Conservation (phyloP, 257 asterid species). For the Ilex aquifolium region DNA sequence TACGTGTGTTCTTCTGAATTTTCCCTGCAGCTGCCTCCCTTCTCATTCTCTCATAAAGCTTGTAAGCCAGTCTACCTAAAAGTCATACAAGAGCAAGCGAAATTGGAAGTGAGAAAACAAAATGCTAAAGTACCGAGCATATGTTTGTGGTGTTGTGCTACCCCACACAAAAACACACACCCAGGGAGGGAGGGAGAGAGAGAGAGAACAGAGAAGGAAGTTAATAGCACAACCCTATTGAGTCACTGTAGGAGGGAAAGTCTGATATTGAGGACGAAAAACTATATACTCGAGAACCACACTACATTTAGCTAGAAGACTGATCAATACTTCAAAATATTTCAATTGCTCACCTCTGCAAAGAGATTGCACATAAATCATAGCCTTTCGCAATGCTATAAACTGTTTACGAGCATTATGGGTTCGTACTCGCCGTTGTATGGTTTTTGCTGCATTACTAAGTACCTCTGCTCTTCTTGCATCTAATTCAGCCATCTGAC, state of each 20-base stretch:
- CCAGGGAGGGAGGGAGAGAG: too few species aligned
- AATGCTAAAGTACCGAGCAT: neutral
- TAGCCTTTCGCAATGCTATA: slow-evolving; percentile 52
- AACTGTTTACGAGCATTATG: slow-evolving; percentile 75
- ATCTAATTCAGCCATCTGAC: slow-evolving; percentile 98
- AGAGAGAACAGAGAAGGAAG: too few species aligned
- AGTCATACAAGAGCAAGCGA: slow-evolving; percentile 18
- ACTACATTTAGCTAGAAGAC: neutral
- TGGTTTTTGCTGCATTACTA: slow-evolving; percentile 67
- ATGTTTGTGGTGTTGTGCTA: neutral
- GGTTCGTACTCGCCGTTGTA: slow-evolving; percentile 77
- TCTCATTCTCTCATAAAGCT: slow-evolving; percentile 43
- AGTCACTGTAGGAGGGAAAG: neutral
- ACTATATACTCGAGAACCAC: neutral
- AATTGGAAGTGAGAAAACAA: neutral
- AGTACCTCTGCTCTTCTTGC: slow-evolving; percentile 95
- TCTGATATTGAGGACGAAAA: neutral
- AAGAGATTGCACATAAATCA: slow-evolving; percentile 65
- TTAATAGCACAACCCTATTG: neutral
- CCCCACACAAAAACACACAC: too few species aligned
- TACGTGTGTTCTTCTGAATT: slow-evolving; percentile 56
- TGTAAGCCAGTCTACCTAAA: slow-evolving; percentile 78
- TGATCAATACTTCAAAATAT: neutral
- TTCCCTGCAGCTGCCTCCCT: slow-evolving; percentile 83
- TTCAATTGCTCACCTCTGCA: slow-evolving; percentile 62